Base-by-base conservation (phyloP, 2,329 filamentous ascomycete genomes). In the Pestalotiopsis sp. region DNA sequence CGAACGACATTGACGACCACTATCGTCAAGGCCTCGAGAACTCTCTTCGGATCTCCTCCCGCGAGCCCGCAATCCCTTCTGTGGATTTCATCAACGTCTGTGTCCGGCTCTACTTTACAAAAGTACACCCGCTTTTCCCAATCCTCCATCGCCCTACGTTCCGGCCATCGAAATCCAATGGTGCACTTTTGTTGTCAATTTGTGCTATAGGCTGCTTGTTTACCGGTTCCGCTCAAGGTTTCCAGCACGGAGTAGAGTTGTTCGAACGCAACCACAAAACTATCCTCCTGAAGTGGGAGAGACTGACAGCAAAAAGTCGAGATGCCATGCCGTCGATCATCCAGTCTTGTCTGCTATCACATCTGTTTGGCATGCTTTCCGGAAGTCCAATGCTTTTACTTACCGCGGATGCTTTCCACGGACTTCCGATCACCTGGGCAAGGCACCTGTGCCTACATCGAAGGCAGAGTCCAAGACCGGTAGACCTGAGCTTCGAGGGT, bases 191-290 rank as follows among this genome's bases (percentile, higher is more conserved):
- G 13, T 4, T 58, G 13, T 58, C 56, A 27, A 27, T 58, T 58
- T 58, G 56, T 25, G 56, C 20, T 58, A 17, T 58, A 27, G 56
- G 56, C 56, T 58, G 56, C n/a, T 27, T 58, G 25, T 58, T 58
- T 13, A 58, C 56, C 4, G 56, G 56, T 1, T 58, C 56, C 9
- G 56, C 20, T 58, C 56, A 27, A 58, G 56, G 56, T 12, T 58
- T 58, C 25, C 56, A 58, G 56, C 56, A 58, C 25, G 56, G 56
- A 23, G 56, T 58, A n/a, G 20, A 58, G n/a, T 27, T 58, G n/a
- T 58, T 58, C 56, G 56, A 58, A 25, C 56, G 56, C 20, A 58
- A 23, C 56, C 56, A 58, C 17, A 58, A 58, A n/a, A 58, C n/a
- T 13, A 58, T n/a, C 4, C 56, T 58, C n/a, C 56, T 58, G 4